Base-by-base conservation (phyloP, 768 basidiomycete genomes). In the Pleurotus tuber-regium region DNA sequence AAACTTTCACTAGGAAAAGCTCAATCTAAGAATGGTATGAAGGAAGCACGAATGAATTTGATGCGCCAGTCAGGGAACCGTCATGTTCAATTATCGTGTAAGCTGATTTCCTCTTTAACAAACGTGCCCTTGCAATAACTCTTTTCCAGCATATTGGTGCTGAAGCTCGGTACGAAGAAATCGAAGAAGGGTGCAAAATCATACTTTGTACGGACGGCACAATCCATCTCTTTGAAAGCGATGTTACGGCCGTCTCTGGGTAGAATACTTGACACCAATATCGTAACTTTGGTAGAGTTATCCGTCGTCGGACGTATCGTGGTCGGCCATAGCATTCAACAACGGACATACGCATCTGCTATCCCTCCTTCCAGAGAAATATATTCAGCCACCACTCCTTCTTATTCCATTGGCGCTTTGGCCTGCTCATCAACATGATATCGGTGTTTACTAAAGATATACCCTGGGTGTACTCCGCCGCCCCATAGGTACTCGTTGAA, bases 271-370 rank as follows among this genome's bases (percentile, higher is more conserved):
- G 10, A 70, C 70, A 21, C 9, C 4, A 39, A 33, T 33, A 46
- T 49, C 41, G 31, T 2, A 39, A 26, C 23, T 38, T 23, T 11
- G 24, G 10, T 23, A 5, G 16, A 36, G 16, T 14, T 11, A 4
- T 75, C 69, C 69, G 38, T 72, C 71, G 55, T 4, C 28, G 4
- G 6, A 53, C 69, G 28, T 31, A 89, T 89, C 90, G 54, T 92
- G 89, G 62, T 92, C 91, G 5, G 89, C 87, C 79, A 92, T 72
- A 0, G 87, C 84, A 57, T 92, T 92, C 53, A 92, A 63, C 10
- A 78, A 87, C 1, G 89, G 89, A 56, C 89, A 91, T 1, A 83
- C 79, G 54, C 80, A 79, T 2, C 89, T 73, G 59, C 87, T 89
- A 57, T 90, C 88, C 1, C 80, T 7, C 81, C 74, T 51, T 64